Conservation (phyloP, 345 rosid species). For the Citrus glauca region DNA sequence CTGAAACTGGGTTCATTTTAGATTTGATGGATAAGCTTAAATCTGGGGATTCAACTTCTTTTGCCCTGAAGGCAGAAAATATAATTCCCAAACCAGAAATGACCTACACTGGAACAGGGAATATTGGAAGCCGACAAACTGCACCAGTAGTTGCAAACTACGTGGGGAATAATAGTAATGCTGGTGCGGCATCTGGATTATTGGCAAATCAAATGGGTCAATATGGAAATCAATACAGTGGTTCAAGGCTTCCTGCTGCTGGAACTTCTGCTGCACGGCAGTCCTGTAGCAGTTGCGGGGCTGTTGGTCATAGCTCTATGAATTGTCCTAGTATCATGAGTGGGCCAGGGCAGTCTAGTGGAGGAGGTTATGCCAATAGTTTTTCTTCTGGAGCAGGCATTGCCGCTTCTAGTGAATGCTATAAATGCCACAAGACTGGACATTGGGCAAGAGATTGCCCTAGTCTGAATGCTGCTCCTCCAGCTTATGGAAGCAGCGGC, state of each 20-base stretch:
- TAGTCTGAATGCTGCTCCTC: constrained; percentile 26
- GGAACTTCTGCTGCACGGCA: constrained; percentile 10
- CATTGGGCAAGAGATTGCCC: constrained; percentile 76
- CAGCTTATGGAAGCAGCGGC: constrained; percentile 40
- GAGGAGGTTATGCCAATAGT: constrained; percentile 29
- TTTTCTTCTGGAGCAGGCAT: constrained; percentile 27
- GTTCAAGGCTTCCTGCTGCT: constrained; percentile 25
- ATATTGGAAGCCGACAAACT: constrained; percentile 29
- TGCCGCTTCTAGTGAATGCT: constrained; percentile 40
- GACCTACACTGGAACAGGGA: constrained; percentile 24
- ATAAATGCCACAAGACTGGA: constrained; percentile 56
- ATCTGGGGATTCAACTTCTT: constrained; percentile 32
- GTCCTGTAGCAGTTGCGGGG: constrained; percentile 59
- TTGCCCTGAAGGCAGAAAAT: constrained; percentile 28
- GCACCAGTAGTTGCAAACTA: constrained; percentile 21
- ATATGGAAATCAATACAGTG: constrained; percentile 41
- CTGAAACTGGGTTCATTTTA: constrained; percentile 59
- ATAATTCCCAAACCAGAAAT: constrained; percentile 22
- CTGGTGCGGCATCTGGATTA: constrained; percentile 27
- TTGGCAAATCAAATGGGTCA: constrained; percentile 44
- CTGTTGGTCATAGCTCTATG: constrained; percentile 53
- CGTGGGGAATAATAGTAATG: constrained; percentile 14
- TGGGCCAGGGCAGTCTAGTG: constrained; percentile 39
- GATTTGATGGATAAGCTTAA: constrained; percentile 53
- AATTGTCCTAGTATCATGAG: constrained; percentile 71